Evolutionary conservation across 140 eudicot genomes (phyloP).

Genomic region (Ambrosia hybrid): DNA sequence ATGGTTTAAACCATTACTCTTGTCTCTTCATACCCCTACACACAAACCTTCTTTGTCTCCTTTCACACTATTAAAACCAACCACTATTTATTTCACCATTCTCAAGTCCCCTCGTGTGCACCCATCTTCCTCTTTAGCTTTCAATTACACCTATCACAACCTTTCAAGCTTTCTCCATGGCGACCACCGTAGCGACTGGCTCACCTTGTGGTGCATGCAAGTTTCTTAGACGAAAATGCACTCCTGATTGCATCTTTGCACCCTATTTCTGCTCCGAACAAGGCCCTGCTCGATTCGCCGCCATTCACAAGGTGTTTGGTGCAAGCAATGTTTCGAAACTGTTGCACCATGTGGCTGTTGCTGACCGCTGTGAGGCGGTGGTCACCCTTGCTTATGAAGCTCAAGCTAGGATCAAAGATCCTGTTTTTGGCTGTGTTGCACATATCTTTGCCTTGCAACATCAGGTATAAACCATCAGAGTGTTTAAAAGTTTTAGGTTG

Average conservation of each 20-base stretch:
- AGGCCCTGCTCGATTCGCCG: constrained; percentile 90
- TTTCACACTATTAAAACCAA: constrained; percentile 36
- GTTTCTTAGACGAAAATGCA: constrained; percentile 85
- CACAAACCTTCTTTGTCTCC: constrained; percentile 65
- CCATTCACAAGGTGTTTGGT: constrained; percentile 94
- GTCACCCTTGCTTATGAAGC: constrained; percentile 96
- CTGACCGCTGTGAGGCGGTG: constrained; percentile 85
- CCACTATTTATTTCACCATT: constrained; percentile 51
- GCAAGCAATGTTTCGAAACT: constrained; percentile 89
- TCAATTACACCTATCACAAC: too few species aligned
- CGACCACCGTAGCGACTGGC: constrained; percentile 47
- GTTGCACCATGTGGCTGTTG: constrained; percentile 70
- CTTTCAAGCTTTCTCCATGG: constrained; percentile 25
- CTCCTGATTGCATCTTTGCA: constrained; percentile 78
- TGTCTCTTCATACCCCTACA: constrained; percentile 82
- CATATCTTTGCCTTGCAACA: constrained; percentile 93
- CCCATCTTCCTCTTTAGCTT: constrained; percentile 2
- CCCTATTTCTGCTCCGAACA: constrained; percentile 95
- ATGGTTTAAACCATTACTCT: constrained; percentile 54
- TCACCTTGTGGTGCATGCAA: constrained; percentile 99
- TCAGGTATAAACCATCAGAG: constrained; percentile 49
- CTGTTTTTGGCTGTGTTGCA: constrained; percentile 92
- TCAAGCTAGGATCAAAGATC: constrained; percentile 92
- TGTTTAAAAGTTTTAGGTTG: too few species aligned
- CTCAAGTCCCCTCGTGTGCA: constrained; percentile 84